These are phyloP conservation scores for Mucor mucedo DNA, from an alignment of 371 early-diverging fungal genomes.

Conservation along the genomic window DNA sequence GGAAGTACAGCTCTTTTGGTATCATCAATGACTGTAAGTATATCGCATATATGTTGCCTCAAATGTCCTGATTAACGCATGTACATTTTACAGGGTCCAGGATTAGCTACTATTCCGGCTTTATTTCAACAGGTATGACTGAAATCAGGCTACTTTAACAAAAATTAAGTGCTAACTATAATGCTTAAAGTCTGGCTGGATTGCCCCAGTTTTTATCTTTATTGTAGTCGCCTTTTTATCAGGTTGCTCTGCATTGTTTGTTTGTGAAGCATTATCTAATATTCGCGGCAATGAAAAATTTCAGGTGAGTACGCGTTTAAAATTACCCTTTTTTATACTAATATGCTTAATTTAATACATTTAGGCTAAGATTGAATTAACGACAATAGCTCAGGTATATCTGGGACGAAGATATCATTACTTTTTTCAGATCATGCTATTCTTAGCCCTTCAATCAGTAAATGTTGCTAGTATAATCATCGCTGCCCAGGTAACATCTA, in stretches of 20 bases:
- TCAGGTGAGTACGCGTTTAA: conserved; percentile 42
- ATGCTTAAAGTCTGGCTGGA: conserved; percentile 43
- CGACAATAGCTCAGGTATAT: conserved; percentile 61
- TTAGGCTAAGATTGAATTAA: conserved; percentile 59
- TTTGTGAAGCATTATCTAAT: conserved; percentile 79
- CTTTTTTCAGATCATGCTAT: conserved; percentile 58
- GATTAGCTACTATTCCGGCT: conserved; percentile 49
- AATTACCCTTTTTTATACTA: neutral
- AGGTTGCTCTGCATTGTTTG: conserved; percentile 65
- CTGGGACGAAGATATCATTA: conserved; percentile 60
- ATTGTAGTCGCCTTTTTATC: conserved; percentile 51
- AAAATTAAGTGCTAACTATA: neutral
- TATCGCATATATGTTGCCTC: neutral
- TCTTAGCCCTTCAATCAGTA: conserved; percentile 62
- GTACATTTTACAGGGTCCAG: conserved; percentile 38
- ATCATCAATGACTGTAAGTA: conserved; percentile 50
- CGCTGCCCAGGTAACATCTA: conserved; percentile 54
- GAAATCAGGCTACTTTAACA: neutral
- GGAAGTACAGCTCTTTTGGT: conserved; percentile 46
- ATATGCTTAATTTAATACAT: conserved; percentile 6
- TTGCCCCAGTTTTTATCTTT: conserved; percentile 53
- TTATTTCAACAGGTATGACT: conserved; percentile 45
- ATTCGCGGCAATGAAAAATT: conserved; percentile 78
- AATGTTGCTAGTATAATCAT: conserved; percentile 67
- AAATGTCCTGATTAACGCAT: neutral